Evolutionary conservation across 495 filamentous ascomycete species (phyloP).

Genomic region (Penicillium ochrochloron): DNA sequence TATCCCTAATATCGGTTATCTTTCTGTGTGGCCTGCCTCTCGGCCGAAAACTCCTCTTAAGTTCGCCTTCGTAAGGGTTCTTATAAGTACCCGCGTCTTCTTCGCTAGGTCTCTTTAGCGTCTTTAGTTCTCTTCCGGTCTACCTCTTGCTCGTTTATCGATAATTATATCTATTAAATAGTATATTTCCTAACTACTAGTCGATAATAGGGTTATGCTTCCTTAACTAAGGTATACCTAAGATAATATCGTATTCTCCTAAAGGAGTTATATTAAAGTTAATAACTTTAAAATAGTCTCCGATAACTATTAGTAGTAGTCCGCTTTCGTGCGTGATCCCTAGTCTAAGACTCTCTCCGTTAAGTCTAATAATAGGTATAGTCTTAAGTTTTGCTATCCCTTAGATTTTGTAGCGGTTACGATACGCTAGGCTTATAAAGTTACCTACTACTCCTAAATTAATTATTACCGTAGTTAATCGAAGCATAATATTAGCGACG

Average conservation of each 20-base stretch:
- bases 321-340: background rate
- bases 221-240: background rate
- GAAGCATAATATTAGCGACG: slow-evolving; percentile 4
- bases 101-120: background rate
- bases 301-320: slow-evolving; percentile 6
- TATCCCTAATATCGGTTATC: background rate
- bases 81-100: background rate
- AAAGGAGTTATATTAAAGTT: slow-evolving; percentile 7
- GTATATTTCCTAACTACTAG: background rate
- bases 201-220: background rate
- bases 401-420: background rate
- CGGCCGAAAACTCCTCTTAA: slow-evolving; percentile 9
- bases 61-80: background rate
- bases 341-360: slow-evolving; percentile 1
- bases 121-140: background rate
- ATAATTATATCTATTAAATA: background rate
- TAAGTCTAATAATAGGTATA: background rate
- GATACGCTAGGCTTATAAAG: slow-evolving; percentile 11
- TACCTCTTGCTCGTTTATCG: background rate
- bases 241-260: slow-evolving; percentile 12
- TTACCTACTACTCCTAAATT: background rate
- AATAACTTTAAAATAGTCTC: slow-evolving; percentile 23
- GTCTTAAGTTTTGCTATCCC: background rate
- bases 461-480: slow-evolving; percentile 5
- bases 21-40: background rate